These are phyloP conservation scores for Globisporangium sylvaticum DNA, from an alignment of 352 stramenopile genomes.

Conservation along the genomic window DNA sequence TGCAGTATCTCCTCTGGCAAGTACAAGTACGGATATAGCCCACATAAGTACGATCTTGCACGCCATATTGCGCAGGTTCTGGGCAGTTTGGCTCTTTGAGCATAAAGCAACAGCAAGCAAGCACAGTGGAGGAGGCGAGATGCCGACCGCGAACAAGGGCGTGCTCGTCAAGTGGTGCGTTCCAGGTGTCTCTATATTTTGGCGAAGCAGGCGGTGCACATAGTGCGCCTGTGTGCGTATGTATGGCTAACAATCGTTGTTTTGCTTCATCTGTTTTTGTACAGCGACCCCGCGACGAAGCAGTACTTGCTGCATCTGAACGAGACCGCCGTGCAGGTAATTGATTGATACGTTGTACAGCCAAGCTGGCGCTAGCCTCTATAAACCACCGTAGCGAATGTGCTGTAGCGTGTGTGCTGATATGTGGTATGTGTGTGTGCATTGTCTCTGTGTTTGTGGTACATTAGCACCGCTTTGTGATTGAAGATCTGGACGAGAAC, in stretches of 20 bases:
- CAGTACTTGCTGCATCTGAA: slow-evolving; percentile 85
- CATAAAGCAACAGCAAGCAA: background rate
- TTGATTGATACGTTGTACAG: background rate
- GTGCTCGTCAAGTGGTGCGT: slow-evolving; percentile 82
- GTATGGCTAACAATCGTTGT: background rate
- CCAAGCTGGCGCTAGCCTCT: background rate
- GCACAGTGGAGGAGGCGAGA: slow-evolving; percentile 12
- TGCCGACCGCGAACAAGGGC: slow-evolving; percentile 82
- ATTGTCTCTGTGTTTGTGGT: no score
- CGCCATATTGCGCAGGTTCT: background rate
- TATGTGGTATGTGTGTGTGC: slow-evolving; percentile 1
- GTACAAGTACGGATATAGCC: background rate
- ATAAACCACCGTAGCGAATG: background rate
- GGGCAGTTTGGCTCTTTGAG: background rate
- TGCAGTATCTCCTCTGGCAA: background rate
- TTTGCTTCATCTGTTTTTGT: background rate
- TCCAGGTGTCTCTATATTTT: background rate
- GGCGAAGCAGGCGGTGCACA: no score
- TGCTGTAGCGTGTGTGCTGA: background rate
- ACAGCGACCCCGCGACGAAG: slow-evolving; percentile 79
- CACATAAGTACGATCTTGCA: background rate
- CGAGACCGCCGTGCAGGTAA: slow-evolving; percentile 77
- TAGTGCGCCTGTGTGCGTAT: background rate
- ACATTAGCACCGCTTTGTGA: slow-evolving; percentile 86
- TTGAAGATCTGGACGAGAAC: slow-evolving; percentile 81